Conservation (phyloP, 2,329 filamentous ascomycete genomes). For the Pseudogymnoascus sp. region DNA sequence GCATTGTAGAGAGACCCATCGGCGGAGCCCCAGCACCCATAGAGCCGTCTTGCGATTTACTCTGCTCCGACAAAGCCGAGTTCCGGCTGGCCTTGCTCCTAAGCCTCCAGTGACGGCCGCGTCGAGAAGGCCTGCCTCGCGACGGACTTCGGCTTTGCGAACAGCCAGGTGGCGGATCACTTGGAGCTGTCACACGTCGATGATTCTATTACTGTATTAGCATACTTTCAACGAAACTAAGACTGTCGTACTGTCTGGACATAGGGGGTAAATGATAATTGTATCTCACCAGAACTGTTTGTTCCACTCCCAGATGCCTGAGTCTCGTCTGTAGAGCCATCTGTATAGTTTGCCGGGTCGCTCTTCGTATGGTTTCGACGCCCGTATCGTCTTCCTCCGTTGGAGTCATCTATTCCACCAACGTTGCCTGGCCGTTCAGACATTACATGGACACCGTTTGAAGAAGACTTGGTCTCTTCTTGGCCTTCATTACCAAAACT, state of each 20-base stretch:
- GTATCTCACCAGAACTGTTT: conserved; percentile 20
- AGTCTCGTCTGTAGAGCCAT: conserved; percentile 20
- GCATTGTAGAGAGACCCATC: not conserved
- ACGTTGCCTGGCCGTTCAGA: not conserved
- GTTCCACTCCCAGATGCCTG: conserved; percentile 20
- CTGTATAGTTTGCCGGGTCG: conserved; percentile 18
- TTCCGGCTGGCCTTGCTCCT: conserved; percentile 16
- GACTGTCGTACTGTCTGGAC: not conserved
- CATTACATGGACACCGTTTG: not conserved
- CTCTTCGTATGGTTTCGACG: conserved; percentile 24
- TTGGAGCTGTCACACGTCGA: conserved; percentile 26
- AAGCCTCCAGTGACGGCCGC: conserved; percentile 25
- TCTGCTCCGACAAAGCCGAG: not conserved
- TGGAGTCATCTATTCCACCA: conserved; percentile 4
- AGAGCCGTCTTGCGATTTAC: not conserved
- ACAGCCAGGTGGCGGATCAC: conserved; percentile 20
- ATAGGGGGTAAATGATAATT: conserved; percentile 10
- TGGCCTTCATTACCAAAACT: not conserved
- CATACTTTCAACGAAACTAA: not conserved
- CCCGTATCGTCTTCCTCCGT: conserved; percentile 16
- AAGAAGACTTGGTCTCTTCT: not conserved
- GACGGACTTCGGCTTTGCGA: conserved; percentile 14
- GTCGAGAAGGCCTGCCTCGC: conserved; percentile 17
- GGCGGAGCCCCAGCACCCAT: not conserved
- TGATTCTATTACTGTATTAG: conserved; percentile 16